Evolutionary conservation across 106 monocot genomes (phyloP), one percentile per base, ranked within the genome.

Genomic region (Vanilla planifolia): DNA sequence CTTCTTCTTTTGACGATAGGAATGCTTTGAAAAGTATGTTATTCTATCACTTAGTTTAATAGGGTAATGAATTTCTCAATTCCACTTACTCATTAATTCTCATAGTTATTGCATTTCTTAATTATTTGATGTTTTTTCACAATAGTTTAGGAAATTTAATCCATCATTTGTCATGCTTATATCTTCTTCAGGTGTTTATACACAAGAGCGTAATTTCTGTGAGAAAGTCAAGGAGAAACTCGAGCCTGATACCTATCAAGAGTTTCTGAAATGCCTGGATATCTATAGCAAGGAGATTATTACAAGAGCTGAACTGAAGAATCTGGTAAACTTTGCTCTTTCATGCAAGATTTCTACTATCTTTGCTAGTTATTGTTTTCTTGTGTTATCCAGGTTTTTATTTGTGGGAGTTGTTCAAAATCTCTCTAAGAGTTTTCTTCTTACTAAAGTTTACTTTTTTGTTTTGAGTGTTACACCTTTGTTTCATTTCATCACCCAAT

Each of bases 171-270:
- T 20, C 57, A 33, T 21, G 6, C 21, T 57, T 17, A 30, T 57
- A 57, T 16, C 35, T 42, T 16, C 28, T 34, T 17, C 82, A 99
- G 98, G 77, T 76, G 81, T 71, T 26, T 88, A 88, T 52, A 71
- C 88, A 0, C 82, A 79, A 62, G 98, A 99, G 59, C 78, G 92
- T 40, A 79, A 67, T 66, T 99, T 81, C 42, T 92, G 79, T 58
- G 98, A 99, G 72, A 99, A 78, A 70, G 92, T 99, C 45, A 99
- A 92, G 79, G 92, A 88, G 65, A 92, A 83, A 63, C 48, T 99
- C 66, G 74, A 88, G 57, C 43, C 79, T 40, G 84, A 80, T 17
- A 80, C 85, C 39, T 99, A 99, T 61, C 92, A 99, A 61, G 98
- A 99, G 70, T 99, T 99, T 32, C 73, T 99, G 79, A 99, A 88